Evolutionary conservation across 306 rosid genomes (phyloP).

Genomic region (Sicyos edulis): DNA sequence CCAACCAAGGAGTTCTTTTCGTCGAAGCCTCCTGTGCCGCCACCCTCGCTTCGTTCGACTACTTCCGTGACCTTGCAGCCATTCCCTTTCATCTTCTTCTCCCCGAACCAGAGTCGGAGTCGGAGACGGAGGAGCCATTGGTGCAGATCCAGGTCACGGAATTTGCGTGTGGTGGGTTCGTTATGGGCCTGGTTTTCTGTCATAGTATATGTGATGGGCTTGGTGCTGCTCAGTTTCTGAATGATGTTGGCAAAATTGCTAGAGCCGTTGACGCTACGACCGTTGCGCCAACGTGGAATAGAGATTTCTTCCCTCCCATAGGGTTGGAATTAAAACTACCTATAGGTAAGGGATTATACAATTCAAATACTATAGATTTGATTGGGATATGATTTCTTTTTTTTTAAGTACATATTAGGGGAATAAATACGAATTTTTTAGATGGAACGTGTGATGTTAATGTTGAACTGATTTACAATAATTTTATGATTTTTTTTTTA

Average conservation of each 20-base stretch:
- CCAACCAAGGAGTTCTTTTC: constrained; percentile 50
- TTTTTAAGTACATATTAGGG: too few species aligned
- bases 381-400: too few species aligned
- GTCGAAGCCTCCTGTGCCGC: constrained; percentile 52
- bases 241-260: constrained; percentile 61
- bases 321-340: too few species aligned
- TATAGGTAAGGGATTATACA: too few species aligned
- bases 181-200: constrained; percentile 62
- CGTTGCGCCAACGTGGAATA: constrained; percentile 51
- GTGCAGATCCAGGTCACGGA: constrained; percentile 67
- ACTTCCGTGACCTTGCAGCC: constrained; percentile 39
- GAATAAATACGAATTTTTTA: too few species aligned
- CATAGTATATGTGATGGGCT: constrained; percentile 80
- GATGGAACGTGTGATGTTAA: too few species aligned
- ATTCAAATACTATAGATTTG: too few species aligned
- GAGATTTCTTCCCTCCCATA: constrained; percentile 36
- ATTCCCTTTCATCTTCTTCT: constrained; percentile 44
- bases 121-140: constrained; percentile 30
- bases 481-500: too few species aligned
- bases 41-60: constrained; percentile 39
- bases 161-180: constrained; percentile 67
- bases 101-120: constrained; percentile 28
- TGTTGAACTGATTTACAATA: too few species aligned
- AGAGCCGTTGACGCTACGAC: constrained; percentile 39
- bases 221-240: constrained; percentile 81